Conservation (phyloP, 148 eudicot genomes). For the Silene uniflora region DNA sequence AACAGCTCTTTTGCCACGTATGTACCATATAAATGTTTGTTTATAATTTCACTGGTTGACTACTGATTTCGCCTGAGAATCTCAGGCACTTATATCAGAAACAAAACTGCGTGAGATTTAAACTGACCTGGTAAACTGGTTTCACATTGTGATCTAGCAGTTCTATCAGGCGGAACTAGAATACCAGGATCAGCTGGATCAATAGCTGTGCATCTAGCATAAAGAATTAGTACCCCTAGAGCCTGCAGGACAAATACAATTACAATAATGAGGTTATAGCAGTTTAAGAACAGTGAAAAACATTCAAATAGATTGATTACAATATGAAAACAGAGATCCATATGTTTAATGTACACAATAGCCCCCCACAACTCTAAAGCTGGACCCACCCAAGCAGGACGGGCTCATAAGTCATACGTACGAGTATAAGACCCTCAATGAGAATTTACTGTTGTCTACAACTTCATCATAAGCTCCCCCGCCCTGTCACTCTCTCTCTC, state of each 20-base stretch:
- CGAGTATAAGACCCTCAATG: not conserved
- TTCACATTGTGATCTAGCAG: conserved; percentile 46
- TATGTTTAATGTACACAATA: not conserved
- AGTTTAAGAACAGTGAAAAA: not conserved
- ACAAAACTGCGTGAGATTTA: conserved; percentile 10
- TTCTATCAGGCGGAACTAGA: conserved; percentile 54
- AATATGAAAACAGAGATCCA: not conserved
- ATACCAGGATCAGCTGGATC: conserved; percentile 98
- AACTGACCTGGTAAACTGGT: conserved; percentile 61
- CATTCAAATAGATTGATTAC: not conserved
- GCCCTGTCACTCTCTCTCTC: no score
- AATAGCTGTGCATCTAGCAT: conserved; percentile 87
- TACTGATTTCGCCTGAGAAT: not conserved
- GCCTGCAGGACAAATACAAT: conserved; percentile 42
- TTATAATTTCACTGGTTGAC: conserved; percentile 2
- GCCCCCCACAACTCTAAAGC: not conserved
- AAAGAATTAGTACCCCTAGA: conserved; percentile 63
- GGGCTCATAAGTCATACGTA: not conserved
- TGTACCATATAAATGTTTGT: not conserved
- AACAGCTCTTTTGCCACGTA: not conserved
- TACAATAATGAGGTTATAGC: conserved; percentile 1
- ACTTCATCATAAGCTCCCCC: not conserved
- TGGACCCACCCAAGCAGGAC: not conserved
- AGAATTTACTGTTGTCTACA: not conserved
- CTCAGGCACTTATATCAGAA: not conserved